These are phyloP conservation scores for Acanthamoeba royreba DNA, from an alignment of 208 protist genomes.

Conservation along the genomic window DNA sequence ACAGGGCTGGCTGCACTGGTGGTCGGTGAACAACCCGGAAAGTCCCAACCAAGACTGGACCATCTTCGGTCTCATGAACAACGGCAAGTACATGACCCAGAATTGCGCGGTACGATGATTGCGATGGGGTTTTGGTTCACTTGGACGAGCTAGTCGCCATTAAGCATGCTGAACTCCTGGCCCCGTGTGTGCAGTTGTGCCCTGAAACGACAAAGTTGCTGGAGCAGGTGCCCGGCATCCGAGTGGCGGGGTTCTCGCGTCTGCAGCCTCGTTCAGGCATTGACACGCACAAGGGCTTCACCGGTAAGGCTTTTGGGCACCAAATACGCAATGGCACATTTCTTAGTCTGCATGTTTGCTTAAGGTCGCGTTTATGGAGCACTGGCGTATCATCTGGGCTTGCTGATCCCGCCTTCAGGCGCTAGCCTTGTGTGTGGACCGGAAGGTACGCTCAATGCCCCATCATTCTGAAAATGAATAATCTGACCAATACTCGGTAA, in stretches of 20 bases:
- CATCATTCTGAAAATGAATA: background rate
- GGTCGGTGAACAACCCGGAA: slow-evolving; percentile 41
- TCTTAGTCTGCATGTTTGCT: no score
- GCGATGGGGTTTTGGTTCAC: background rate
- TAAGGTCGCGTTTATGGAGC: slow-evolving; percentile 19
- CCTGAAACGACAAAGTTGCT: slow-evolving; percentile 23
- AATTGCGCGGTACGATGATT: background rate
- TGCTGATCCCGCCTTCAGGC: slow-evolving; percentile 7
- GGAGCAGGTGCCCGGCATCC: slow-evolving; percentile 15
- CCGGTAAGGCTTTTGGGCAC: no score
- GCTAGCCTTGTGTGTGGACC: slow-evolving; percentile 23
- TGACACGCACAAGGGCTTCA: slow-evolving; percentile 48
- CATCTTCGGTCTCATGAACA: slow-evolving; percentile 47
- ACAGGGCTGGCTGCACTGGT: slow-evolving; percentile 47
- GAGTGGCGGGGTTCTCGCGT: slow-evolving; percentile 39
- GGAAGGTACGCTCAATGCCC: background rate
- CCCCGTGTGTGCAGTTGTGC: background rate
- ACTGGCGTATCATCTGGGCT: slow-evolving; percentile 45
- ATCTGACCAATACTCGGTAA: background rate
- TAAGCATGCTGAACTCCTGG: background rate
- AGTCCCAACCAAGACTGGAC: slow-evolving; percentile 37
- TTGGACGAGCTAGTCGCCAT: no score
- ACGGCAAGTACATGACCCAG: slow-evolving; percentile 44
- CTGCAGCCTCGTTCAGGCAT: slow-evolving; percentile 36
- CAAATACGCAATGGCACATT: no score